Evolutionary conservation across 2,329 filamentous ascomycete genomes (phyloP).

Genomic region (Alternaria burnsii): DNA sequence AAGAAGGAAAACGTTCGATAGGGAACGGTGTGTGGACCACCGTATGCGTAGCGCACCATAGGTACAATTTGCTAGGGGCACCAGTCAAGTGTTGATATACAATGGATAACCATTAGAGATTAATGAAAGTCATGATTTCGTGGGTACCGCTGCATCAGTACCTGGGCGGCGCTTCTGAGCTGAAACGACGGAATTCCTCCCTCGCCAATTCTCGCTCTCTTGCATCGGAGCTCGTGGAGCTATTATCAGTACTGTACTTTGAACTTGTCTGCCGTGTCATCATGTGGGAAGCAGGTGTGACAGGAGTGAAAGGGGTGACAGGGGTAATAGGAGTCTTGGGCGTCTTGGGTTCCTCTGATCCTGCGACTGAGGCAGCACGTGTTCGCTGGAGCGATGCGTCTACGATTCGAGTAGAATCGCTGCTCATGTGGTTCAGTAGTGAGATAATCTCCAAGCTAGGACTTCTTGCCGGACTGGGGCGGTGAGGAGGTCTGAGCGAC

Average conservation of each 20-base stretch:
- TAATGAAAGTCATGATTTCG: constrained; percentile 1
- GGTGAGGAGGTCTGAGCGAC: constrained; percentile 3
- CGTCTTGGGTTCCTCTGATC: neutral
- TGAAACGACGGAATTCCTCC: constrained; percentile 31
- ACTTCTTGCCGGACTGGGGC: neutral
- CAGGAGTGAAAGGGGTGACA: neutral
- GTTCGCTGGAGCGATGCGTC: constrained; percentile 24
- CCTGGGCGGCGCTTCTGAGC: constrained; percentile 26
- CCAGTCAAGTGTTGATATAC: neutral
- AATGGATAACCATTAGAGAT: neutral
- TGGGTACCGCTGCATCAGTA: neutral
- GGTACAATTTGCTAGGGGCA: neutral
- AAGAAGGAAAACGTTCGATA: neutral
- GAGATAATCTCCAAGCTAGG: constrained; percentile 33
- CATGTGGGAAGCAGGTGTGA: neutral
- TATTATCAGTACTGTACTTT: constrained; percentile 14
- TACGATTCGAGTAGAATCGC: constrained; percentile 16
- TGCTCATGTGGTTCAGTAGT: constrained; percentile 19
- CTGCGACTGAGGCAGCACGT: neutral
- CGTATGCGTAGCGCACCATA: neutral
- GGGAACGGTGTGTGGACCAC: neutral
- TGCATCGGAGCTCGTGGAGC: constrained; percentile 21
- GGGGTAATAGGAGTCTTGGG: neutral
- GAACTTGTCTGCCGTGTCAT: constrained; percentile 1
- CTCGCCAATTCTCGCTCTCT: constrained; percentile 22